Evolutionary conservation across 257 asterid species (phyloP).

Genomic region (Capsicum pubescens): DNA sequence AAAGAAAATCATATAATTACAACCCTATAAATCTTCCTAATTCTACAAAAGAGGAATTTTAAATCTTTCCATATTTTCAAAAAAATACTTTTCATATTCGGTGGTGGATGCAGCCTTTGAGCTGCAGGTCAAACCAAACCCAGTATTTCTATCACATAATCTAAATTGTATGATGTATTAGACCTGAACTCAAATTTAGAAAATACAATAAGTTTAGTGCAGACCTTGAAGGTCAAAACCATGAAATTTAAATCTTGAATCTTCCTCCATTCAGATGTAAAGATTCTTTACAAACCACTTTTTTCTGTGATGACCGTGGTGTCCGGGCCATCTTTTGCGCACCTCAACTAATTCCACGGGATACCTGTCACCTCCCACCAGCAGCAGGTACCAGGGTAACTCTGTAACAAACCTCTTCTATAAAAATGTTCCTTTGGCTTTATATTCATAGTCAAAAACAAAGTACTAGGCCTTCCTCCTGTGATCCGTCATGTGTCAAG

Average conservation of each 20-base stretch:
- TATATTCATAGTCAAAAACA: conserved; percentile 11
- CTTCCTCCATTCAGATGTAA: no score
- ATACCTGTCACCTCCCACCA: no score
- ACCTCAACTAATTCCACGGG: no score
- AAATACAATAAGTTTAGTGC: neutral
- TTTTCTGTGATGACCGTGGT: no score
- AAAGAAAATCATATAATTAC: neutral
- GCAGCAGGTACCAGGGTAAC: no score
- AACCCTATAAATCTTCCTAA: neutral
- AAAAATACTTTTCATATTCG: conserved; percentile 12
- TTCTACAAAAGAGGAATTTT: neutral
- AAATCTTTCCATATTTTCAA: neutral
- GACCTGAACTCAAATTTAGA: neutral
- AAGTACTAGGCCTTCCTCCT: conserved; percentile 3
- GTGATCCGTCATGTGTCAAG: neutral
- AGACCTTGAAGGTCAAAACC: neutral
- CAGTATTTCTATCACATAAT: neutral
- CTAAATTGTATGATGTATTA: neutral
- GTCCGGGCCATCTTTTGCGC: no score
- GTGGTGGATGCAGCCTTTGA: conserved; percentile 13
- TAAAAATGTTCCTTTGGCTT: conserved; percentile 5
- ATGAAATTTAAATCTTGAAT: no score
- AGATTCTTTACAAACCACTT: no score
- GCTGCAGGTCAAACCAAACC: conserved; percentile 5
- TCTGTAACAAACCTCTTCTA: conserved; percentile 10